Percentiles rank a stretch among this genome's conserved stretches.
phyloP scores from a whole-genome alignment of 495 filamentous ascomycete genomes.

The Annulohypoxylon nitens region DNA sequence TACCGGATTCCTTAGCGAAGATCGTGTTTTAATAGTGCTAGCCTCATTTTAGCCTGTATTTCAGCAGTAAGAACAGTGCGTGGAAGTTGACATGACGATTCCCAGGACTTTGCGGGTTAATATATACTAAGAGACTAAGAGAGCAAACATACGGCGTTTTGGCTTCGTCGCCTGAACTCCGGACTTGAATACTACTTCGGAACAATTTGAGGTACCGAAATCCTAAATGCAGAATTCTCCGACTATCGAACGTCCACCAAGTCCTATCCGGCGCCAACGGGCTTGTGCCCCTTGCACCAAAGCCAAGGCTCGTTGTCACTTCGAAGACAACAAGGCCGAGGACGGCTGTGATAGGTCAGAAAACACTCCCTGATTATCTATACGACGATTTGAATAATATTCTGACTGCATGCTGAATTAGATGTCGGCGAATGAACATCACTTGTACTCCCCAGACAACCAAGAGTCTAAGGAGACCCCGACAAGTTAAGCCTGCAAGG shows the following conservation, averaged over 20 bases:
- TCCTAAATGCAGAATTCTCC: slow-evolving; percentile 22
- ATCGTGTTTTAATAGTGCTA: background rate
- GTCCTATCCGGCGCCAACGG: slow-evolving; percentile 51
- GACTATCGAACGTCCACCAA: slow-evolving; percentile 35
- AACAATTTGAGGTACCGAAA: slow-evolving; percentile 15
- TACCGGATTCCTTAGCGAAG: background rate
- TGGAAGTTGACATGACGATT: background rate
- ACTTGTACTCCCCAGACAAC: slow-evolving; percentile 50
- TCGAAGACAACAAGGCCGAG: slow-evolving; percentile 44
- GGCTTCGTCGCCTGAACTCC: slow-evolving; percentile 5
- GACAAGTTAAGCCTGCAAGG: slow-evolving; percentile 47
- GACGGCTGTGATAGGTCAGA: slow-evolving; percentile 50
- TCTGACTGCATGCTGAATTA: slow-evolving; percentile 24
- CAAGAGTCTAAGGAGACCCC: slow-evolving; percentile 49
- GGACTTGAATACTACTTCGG: slow-evolving; percentile 10
- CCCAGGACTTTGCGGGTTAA: slow-evolving; percentile 26
- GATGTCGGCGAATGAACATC: slow-evolving; percentile 48
- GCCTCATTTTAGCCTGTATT: background rate
- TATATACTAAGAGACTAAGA: background rate
- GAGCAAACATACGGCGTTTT: background rate
- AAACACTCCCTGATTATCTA: background rate
- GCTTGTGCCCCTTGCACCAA: slow-evolving; percentile 53
- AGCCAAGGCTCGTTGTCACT: slow-evolving; percentile 54
- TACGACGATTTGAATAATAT: background rate
- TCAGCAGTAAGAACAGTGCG: slow-evolving; percentile 4